phyloP scores from a whole-genome alignment of 805 yeast genomes.

The Candida dajiaensis region DNA sequence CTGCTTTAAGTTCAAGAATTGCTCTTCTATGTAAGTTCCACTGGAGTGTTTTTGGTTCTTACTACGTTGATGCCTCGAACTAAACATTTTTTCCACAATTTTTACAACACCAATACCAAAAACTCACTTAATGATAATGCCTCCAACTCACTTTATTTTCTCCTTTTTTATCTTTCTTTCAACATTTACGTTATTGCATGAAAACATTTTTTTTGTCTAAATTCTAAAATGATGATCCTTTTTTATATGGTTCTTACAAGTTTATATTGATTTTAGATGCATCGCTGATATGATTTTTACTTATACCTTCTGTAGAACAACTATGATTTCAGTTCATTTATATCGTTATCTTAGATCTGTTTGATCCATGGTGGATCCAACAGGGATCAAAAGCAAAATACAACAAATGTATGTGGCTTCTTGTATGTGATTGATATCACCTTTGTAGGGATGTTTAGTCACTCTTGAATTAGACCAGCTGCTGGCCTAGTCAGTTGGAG shows the following conservation, averaged over 20 bases:
- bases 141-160: not conserved
- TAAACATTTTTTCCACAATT: not conserved
- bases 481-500: too few relatives aligned
- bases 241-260: not conserved
- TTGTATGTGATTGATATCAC: too few relatives aligned
- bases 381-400: too few relatives aligned
- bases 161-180: not conserved
- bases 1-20: slow-evolving; percentile 56
- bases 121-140: not conserved
- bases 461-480: too few relatives aligned
- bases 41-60: slow-evolving; percentile 75
- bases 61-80: slow-evolving; percentile 33
- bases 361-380: too few relatives aligned
- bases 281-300: not conserved
- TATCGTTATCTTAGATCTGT: too few relatives aligned
- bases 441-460: too few relatives aligned
- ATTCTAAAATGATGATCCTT: not conserved
- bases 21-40: slow-evolving; percentile 58
- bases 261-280: not conserved
- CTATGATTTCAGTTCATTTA: too few relatives aligned
- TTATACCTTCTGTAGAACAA: not conserved
- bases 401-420: too few relatives aligned
- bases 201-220: too few relatives aligned
- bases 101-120: not conserved
- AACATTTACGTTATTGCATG: not conserved